A percentile compares a stretch with the other conserved stretches of the same genome.
Conservation (phyloP, 83 land plant genomes). For the Diphasiastrum complanatum region DNA sequence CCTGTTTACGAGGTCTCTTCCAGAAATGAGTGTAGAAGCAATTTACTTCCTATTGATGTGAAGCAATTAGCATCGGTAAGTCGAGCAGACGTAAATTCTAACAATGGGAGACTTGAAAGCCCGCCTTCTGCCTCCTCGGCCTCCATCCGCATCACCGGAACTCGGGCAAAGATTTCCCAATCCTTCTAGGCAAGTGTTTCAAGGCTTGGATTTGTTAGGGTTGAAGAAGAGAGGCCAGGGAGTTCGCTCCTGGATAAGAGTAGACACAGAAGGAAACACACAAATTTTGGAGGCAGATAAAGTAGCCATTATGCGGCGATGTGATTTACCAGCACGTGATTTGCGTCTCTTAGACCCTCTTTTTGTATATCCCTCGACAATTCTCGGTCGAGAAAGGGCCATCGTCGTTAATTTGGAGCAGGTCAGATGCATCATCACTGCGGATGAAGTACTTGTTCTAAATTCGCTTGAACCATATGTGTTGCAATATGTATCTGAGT, state of each 20-base stretch:
- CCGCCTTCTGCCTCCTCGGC: background rate
- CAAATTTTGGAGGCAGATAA: constrained; percentile 86
- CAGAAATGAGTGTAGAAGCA: too few relatives aligned
- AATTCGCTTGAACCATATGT: constrained; percentile 81
- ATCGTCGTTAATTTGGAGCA: constrained; percentile 97
- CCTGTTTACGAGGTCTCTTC: too few relatives aligned
- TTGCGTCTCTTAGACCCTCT: constrained; percentile 84
- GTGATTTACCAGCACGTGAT: constrained; percentile 93
- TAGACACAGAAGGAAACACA: constrained; percentile 66
- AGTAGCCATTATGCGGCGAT: constrained; percentile 79
- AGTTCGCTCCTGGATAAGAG: constrained; percentile 79
- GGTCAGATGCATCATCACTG: constrained; percentile 89
- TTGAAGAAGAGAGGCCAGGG: constrained; percentile 90
- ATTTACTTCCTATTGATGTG: too few relatives aligned
- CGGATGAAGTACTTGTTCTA: constrained; percentile 80
- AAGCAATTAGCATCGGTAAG: too few relatives aligned
- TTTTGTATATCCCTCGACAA: constrained; percentile 91
- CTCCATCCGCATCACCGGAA: too few relatives aligned
- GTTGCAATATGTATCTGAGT: constrained; percentile 75
- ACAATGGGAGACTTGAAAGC: constrained; percentile 12
- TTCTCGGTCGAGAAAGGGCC: constrained; percentile 88
- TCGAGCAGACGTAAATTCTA: too few relatives aligned
- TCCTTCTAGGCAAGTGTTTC: constrained; percentile 7
- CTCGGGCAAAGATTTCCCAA: background rate
- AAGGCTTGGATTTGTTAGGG: constrained; percentile 20